Conservation (phyloP, 306 rosid species). For the Prunus persica region Prunus_persica_NCBIv2 NC_034009.1:6532001-6532500, state of each 20-base stretch:
- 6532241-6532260: conserved; percentile 8
- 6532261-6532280: conserved; percentile 9
- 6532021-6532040: not conserved
- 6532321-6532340: conserved; percentile 6
- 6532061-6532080: not conserved
- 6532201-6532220: conserved; percentile 15
- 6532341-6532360: conserved; percentile 3
- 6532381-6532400: not conserved
- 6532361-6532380: conserved; percentile 1
- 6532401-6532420: not conserved
- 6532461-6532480: not conserved
- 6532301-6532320: conserved; percentile 7
- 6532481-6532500: not conserved
- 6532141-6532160: not conserved
- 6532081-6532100: not conserved
- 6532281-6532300: conserved; percentile 19
- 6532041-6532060: not conserved
- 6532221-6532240: conserved; percentile 1
- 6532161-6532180: not conserved
- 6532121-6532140: not conserved
- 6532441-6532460: not conserved
- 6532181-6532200: conserved; percentile 2
- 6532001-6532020: no score
- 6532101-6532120: not conserved
- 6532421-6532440: no score